These are phyloP conservation scores for Solanum etuberosum DNA, from an alignment of 257 asterid genomes.

Conservation along the genomic window DNA sequence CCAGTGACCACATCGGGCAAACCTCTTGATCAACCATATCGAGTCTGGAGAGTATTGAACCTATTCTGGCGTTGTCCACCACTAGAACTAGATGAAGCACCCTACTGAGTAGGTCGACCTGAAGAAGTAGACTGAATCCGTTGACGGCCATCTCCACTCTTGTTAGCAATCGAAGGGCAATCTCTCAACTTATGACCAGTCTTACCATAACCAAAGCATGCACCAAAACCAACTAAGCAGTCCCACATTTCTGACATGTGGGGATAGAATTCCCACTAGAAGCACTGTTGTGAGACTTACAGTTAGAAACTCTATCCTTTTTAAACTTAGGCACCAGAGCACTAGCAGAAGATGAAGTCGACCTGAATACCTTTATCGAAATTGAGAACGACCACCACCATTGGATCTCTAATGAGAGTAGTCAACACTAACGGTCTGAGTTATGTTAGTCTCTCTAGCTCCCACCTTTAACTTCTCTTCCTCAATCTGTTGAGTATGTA, in stretches of 20 bases:
- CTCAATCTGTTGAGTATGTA: too few species aligned
- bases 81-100: neutral
- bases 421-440: too few species aligned
- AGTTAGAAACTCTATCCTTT: neutral
- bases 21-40: neutral
- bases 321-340: neutral
- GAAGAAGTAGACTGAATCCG: too few species aligned
- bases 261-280: neutral
- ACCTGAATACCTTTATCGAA: too few species aligned
- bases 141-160: neutral
- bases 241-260: neutral
- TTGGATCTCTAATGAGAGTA: too few species aligned
- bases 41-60: neutral
- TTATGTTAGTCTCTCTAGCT: too few species aligned
- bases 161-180: neutral
- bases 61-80: too few species aligned
- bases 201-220: neutral
- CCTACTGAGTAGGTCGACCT: neutral
- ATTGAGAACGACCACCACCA: too few species aligned
- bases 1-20: neutral
- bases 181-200: neutral
- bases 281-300: neutral
- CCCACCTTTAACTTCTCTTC: too few species aligned
- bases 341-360: neutral
- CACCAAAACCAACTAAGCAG: neutral